Evolutionary conservation across 257 asterid species (phyloP).

Genomic region (Petunia secreta): DNA sequence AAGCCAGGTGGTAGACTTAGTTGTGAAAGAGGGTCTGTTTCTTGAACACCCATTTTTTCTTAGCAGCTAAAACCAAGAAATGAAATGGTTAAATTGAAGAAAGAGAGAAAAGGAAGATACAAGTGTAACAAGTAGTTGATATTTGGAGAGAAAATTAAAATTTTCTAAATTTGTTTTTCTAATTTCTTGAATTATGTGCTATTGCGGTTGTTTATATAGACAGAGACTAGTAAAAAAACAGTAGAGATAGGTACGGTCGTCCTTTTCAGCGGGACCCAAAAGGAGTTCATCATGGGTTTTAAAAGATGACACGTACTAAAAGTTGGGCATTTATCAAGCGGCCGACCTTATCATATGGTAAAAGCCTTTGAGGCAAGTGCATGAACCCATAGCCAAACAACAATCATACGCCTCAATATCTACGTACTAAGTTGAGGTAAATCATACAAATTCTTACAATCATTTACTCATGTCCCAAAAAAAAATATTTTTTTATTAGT

Average conservation of each 20-base stretch:
- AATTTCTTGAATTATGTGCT: background rate
- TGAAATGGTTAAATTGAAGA: background rate
- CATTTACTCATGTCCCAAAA: too few relatives aligned
- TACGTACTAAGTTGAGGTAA: too few relatives aligned
- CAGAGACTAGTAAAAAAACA: background rate
- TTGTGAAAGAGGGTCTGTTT: slow-evolving; percentile 71
- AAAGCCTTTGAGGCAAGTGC: slow-evolving; percentile 43
- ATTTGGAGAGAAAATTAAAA: background rate
- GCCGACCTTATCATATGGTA: slow-evolving; percentile 55
- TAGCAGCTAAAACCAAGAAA: background rate
- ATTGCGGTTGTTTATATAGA: slow-evolving; percentile 50
- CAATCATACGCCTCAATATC: too few relatives aligned
- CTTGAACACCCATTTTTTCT: slow-evolving; percentile 60
- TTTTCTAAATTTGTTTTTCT: background rate
- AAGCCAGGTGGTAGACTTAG: slow-evolving; percentile 91
- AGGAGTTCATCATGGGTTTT: slow-evolving; percentile 37
- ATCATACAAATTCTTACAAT: too few relatives aligned
- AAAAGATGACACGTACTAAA: slow-evolving; percentile 52
- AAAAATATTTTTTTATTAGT: too few relatives aligned
- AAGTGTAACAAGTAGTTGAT: background rate
- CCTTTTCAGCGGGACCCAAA: slow-evolving; percentile 51
- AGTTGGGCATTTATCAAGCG: slow-evolving; percentile 42
- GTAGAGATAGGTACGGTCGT: slow-evolving; percentile 56
- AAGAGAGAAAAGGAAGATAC: background rate
- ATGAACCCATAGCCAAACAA: slow-evolving; percentile 31